Base-by-base conservation (phyloP, 192 early-diverging fungal species). In the Coemansia sp. region DNA sequence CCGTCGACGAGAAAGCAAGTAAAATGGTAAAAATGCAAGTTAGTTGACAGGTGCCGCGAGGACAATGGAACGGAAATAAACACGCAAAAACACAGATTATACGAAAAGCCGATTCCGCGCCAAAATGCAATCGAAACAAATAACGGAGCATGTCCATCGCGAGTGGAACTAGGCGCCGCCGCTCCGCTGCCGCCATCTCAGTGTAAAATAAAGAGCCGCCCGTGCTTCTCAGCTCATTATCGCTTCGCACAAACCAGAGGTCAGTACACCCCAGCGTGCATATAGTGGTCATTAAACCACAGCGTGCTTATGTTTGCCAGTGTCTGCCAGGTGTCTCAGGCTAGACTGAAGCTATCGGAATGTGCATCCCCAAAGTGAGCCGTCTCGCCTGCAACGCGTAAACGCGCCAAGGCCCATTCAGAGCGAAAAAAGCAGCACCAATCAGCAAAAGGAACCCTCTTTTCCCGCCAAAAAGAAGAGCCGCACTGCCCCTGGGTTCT, bases 21-120 rank as follows among this genome's bases (percentile, higher is more conserved):
- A 45, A n/a, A 45, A 45, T 45, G 41, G 41, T 45, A 45, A 45
- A 41, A n/a, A 45, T 45, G 13, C 41, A 45, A 45, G 61, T 63
- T 35, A 13, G 43, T 41, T 37, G 7, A 19, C 22, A 19, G 29
- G 26, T 23, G 13, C 23, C 22, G 32, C 43, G 32, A 12, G 38
- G 43, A 49, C 22, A 56, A 39, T 49, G 48, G 49, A 49, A 52
- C 24, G 29, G 49, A 58, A 19, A 49, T 53, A 55, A 45, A 45
- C 41, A 45, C 41, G 41, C 41, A 45, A 45, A 41, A 45, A 45
- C 16, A 45, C 41, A 45, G 14, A 45, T 45, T 16, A 45, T n/a
- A n/a, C 12, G 41, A 45, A 45, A n/a, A 45, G 32, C 41, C 12
- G 41, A 45, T 13, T n/a, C 41, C 41, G 41, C 12, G 41, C 41